Conservation (phyloP, 257 asterid genomes). For the Datura wrightii region DNA sequence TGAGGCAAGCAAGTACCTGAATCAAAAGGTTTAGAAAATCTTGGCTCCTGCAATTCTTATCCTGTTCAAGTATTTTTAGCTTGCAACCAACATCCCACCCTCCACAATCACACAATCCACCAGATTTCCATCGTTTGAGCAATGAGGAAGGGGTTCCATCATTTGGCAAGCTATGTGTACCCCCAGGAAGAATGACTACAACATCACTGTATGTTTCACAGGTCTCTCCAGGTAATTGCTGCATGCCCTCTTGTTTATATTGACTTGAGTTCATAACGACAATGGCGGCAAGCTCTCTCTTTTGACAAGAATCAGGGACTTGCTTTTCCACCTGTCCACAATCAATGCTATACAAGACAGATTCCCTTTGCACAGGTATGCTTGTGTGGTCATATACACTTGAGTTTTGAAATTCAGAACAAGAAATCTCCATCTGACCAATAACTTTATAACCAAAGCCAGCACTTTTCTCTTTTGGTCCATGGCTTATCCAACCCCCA, state of each 20-base stretch:
- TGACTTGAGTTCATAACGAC: constrained; percentile 48
- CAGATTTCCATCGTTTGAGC: constrained; percentile 76
- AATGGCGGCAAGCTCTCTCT: constrained; percentile 78
- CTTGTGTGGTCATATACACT: constrained; percentile 32
- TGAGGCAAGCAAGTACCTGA: constrained; percentile 54
- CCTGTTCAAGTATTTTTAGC: constrained; percentile 64
- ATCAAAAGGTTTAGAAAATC: constrained; percentile 57
- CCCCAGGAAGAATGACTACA: constrained; percentile 77
- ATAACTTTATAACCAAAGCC: constrained; percentile 64
- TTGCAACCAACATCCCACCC: constrained; percentile 99
- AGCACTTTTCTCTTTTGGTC: constrained; percentile 62
- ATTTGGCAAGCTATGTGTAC: constrained; percentile 68
- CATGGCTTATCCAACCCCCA: constrained; percentile 82
- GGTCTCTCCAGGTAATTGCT: constrained; percentile 27
- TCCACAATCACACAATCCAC: constrained; percentile 95
- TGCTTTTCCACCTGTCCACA: constrained; percentile 53
- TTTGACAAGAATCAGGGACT: constrained; percentile 50
- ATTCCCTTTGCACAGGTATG: constrained; percentile 55
- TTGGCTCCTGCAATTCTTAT: constrained; percentile 39
- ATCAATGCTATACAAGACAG: constrained; percentile 63
- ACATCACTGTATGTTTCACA: constrained; percentile 37
- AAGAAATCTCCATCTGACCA: constrained; percentile 80
- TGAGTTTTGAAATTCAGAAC: constrained; percentile 36
- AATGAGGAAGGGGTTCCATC: constrained; percentile 77
- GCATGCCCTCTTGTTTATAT: constrained; percentile 35